phyloP scores from a whole-genome alignment of 352 stramenopile genomes.

The Globisporangium viniferum region DNA sequence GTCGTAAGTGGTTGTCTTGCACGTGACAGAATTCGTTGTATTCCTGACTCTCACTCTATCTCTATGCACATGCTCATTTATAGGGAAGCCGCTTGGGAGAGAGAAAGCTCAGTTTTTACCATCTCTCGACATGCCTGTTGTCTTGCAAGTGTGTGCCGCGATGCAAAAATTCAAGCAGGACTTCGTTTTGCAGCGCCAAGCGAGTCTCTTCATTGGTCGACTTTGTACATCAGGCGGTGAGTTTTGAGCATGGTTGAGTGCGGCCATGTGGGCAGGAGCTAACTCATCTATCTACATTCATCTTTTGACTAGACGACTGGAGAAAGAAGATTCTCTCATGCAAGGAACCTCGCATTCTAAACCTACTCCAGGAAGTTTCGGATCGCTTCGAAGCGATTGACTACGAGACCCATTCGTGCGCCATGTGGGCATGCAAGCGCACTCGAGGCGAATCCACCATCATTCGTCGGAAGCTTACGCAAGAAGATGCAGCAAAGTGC shows the following conservation, averaged over 20 bases:
- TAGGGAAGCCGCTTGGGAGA: not conserved
- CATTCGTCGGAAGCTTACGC: conserved; percentile 16
- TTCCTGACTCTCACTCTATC: not conserved
- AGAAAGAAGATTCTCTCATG: conserved; percentile 23
- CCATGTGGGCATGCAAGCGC: conserved; percentile 29
- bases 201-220: conserved; percentile 41
- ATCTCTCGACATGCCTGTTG: conserved; percentile 20
- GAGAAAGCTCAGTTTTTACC: conserved; percentile 16
- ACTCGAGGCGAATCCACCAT: conserved; percentile 22
- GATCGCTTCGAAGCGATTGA: conserved; percentile 12
- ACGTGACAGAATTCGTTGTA: not conserved
- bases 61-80: not conserved
- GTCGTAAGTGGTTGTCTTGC: conserved; percentile 17
- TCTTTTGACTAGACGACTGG: conserved; percentile 27
- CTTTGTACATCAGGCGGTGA: conserved; percentile 31
- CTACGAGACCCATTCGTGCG: conserved; percentile 11
- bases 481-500: conserved; percentile 31
- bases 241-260: not conserved
- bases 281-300: not conserved
- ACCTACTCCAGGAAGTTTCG: conserved; percentile 20
- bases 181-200: conserved; percentile 31
- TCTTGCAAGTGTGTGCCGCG: conserved; percentile 31
- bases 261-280: not conserved
- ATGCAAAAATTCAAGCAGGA: conserved; percentile 55
- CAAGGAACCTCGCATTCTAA: conserved; percentile 21